Evolutionary conservation across 2,329 filamentous ascomycete species (phyloP).

Genomic region (Neocatenulostroma microsporum): DNA sequence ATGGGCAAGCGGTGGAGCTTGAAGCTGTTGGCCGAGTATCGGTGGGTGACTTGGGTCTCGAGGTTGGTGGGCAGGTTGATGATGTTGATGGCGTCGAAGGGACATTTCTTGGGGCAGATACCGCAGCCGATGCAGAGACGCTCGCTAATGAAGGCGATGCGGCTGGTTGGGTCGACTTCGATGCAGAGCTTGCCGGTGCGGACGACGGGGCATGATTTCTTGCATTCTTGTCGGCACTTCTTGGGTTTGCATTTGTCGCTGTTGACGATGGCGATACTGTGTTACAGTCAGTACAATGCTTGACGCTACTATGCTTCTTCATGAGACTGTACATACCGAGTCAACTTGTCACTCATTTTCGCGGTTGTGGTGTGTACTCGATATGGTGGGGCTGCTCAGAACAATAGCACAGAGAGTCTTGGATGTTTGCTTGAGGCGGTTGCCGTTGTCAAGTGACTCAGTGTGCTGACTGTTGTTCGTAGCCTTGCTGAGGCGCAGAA

Average conservation of each 20-base stretch:
- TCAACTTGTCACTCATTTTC: slow-evolving; percentile 86
- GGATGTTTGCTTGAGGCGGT: too few relatives aligned
- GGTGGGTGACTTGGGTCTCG: slow-evolving; percentile 94
- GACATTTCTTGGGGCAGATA: slow-evolving; percentile 99
- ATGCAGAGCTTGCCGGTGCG: slow-evolving; percentile 96
- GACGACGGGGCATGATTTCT: slow-evolving; percentile 77
- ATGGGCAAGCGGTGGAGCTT: slow-evolving; percentile 96
- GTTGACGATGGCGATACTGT: slow-evolving; percentile 96
- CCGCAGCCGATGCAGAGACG: slow-evolving; percentile 94
- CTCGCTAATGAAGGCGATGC: slow-evolving; percentile 97
- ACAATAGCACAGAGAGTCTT: too few relatives aligned
- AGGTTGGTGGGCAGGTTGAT: slow-evolving; percentile 99
- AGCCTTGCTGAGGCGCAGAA: too few relatives aligned
- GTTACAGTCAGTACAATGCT: slow-evolving; percentile 8
- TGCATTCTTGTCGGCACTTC: slow-evolving; percentile 65
- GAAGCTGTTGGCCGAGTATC: slow-evolving; percentile 99
- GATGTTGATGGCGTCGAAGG: slow-evolving; percentile 97
- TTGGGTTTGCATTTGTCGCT: slow-evolving; percentile 89
- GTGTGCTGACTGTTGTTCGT: too few relatives aligned
- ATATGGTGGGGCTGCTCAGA: too few relatives aligned
- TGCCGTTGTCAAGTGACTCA: too few relatives aligned
- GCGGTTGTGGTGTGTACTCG: too few relatives aligned
- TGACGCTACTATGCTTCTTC: slow-evolving; percentile 10
- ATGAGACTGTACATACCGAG: slow-evolving; percentile 57
- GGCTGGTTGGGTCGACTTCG: slow-evolving; percentile 79